These are phyloP conservation scores for Periconia sp. DNA, from an alignment of 2,329 filamentous ascomycete genomes.

Conservation along the genomic window DNA sequence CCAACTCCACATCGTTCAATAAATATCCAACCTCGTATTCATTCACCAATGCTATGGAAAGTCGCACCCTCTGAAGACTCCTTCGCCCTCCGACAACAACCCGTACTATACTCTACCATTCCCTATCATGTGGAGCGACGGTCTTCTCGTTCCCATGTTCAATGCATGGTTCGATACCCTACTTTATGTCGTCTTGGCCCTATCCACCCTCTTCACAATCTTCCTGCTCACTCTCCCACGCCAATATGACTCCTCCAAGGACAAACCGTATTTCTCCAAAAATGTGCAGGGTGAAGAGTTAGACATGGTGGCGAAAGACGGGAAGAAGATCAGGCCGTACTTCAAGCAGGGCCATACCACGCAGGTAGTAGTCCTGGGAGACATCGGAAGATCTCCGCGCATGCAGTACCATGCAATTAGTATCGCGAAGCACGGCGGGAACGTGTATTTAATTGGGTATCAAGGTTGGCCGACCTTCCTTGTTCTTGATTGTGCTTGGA, in stretches of 20 bases:
- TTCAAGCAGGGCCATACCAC: conserved; percentile 54
- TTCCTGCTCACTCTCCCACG: conserved; percentile 57
- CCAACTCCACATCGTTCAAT: not conserved
- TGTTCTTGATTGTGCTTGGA: not conserved
- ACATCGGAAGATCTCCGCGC: conserved; percentile 91
- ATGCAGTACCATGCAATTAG: conserved; percentile 99
- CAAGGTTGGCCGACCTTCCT: conserved; percentile 57
- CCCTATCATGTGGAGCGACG: conserved; percentile 25
- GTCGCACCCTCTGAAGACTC: too few relatives aligned
- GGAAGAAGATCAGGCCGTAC: not conserved
- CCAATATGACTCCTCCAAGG: conserved; percentile 50
- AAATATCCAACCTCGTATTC: too few relatives aligned
- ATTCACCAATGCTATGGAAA: too few relatives aligned
- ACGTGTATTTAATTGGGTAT: conserved; percentile 86
- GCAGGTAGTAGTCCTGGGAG: conserved; percentile 88
- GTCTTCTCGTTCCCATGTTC: conserved; percentile 23
- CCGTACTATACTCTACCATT: conserved; percentile 5
- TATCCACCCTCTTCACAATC: conserved; percentile 53
- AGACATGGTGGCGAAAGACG: conserved; percentile 21
- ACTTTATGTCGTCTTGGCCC: conserved; percentile 43
- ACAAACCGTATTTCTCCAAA: conserved; percentile 24
- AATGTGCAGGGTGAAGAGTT: conserved; percentile 27
- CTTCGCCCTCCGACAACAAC: not conserved
- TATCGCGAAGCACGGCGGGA: conserved; percentile 77
- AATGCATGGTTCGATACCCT: conserved; percentile 38